Evolutionary conservation across 371 early-diverging fungal genomes (phyloP).

Genomic region (Mortierella sp.): DNA sequence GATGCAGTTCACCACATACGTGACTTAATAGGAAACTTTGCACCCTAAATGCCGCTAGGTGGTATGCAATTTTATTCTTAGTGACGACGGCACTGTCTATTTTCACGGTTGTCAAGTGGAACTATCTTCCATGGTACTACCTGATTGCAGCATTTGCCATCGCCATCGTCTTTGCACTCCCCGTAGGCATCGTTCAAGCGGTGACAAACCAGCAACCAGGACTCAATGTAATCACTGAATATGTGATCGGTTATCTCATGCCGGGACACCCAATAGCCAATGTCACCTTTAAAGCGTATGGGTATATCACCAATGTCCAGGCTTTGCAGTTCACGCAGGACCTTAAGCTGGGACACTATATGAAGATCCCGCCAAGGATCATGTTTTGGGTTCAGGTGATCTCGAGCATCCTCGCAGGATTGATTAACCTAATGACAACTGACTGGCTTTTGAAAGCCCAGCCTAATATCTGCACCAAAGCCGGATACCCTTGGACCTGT

Average conservation of each 20-base stretch:
- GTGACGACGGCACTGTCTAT: conserved; percentile 60
- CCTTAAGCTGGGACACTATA: conserved; percentile 59
- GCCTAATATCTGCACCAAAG: conserved; percentile 64
- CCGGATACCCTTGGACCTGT: conserved; percentile 67
- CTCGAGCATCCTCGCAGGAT: conserved; percentile 61
- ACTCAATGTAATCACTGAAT: conserved; percentile 63
- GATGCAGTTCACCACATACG: conserved; percentile 64
- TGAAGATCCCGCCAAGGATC: conserved; percentile 64
- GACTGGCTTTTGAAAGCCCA: conserved; percentile 73
- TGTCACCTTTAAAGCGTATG: conserved; percentile 78
- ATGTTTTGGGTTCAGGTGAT: conserved; percentile 60
- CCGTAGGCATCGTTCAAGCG: conserved; percentile 73
- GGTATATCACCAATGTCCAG: conserved; percentile 68
- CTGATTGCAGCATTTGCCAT: conserved; percentile 72
- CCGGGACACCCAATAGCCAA: conserved; percentile 76
- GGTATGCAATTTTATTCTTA: conserved; percentile 74
- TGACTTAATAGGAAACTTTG: too few relatives aligned
- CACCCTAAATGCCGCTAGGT: conserved; percentile 61
- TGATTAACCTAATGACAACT: conserved; percentile 66
- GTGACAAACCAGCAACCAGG: conserved; percentile 51
- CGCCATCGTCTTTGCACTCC: conserved; percentile 74
- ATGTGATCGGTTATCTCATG: conserved; percentile 70
- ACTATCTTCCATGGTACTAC: conserved; percentile 74
- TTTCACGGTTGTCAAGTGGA: conserved; percentile 63
- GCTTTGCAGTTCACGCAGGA: conserved; percentile 71